A percentile compares a stretch with the other conserved stretches of the same genome.
These are phyloP conservation scores for Calcarisporium arbuscula DNA, from an alignment of 2,329 filamentous ascomycete genomes.

Conservation along the genomic window DNA sequence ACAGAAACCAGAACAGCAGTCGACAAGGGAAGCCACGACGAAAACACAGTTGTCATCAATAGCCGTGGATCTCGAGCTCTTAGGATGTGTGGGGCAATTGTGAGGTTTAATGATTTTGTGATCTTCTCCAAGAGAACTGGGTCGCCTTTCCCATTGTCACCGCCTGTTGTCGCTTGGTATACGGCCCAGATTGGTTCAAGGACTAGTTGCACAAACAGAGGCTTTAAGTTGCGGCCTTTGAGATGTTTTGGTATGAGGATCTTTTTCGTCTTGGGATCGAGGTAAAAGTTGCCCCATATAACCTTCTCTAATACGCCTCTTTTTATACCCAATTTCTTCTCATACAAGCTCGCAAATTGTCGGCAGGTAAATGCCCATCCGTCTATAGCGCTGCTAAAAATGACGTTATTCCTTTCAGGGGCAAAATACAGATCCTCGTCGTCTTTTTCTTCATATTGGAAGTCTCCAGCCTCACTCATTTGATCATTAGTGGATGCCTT, in stretches of 20 bases:
- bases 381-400: constrained; percentile 94
- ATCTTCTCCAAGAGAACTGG: constrained; percentile 83
- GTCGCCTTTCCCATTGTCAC: constrained; percentile 77
- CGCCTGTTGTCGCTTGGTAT: constrained; percentile 83
- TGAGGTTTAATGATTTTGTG: constrained; percentile 82
- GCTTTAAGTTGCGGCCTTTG: constrained; percentile 85
- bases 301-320: constrained; percentile 83
- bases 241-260: constrained; percentile 86
- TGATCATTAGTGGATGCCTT: constrained; percentile 48
- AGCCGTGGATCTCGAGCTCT: constrained; percentile 78
- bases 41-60: constrained; percentile 79
- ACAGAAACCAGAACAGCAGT: constrained; percentile 91
- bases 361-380: constrained; percentile 98
- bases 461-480: constrained; percentile 48
- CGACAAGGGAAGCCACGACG: constrained; percentile 85
- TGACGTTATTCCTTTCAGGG: constrained; percentile 97
- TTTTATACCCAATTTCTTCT: constrained; percentile 96
- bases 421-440: constrained; percentile 98
- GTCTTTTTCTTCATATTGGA: constrained; percentile 80
- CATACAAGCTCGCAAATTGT: constrained; percentile 88
- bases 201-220: constrained; percentile 95
- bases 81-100: constrained; percentile 74
- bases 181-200: constrained; percentile 95
- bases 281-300: constrained; percentile 92
- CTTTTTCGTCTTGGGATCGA: constrained; percentile 95